Evolutionary conservation across 306 rosid genomes (phyloP).

Genomic region (Senna tora): DNA sequence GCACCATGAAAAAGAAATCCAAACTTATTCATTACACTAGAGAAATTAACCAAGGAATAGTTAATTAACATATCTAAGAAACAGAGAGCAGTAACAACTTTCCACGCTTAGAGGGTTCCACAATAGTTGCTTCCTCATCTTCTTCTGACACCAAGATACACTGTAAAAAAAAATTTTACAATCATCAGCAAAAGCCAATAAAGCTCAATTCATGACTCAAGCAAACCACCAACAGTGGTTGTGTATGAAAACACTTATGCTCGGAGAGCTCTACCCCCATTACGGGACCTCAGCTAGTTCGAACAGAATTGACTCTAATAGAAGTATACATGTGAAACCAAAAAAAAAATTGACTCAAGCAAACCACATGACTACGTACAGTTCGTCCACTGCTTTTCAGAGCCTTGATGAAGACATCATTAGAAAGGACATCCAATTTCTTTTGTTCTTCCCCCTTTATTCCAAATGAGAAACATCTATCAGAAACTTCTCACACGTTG

Average conservation of each 20-base stretch:
- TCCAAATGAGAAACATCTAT: conserved; percentile 29
- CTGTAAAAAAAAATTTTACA: conserved; percentile 49
- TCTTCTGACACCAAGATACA: conserved; percentile 94
- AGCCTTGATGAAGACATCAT: conserved; percentile 94
- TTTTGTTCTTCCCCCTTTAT: conserved; percentile 96
- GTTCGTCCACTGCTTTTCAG: conserved; percentile 92
- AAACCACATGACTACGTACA: conserved; percentile 51
- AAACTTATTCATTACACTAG: conserved; percentile 1
- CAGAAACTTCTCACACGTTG: background rate
- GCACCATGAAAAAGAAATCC: conserved; percentile 26
- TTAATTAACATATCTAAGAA: conserved; percentile 4
- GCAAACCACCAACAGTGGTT: too few species aligned
- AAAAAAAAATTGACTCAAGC: too few species aligned
- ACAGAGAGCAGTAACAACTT: conserved; percentile 40
- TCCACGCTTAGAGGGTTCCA: conserved; percentile 67
- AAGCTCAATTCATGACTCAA: conserved; percentile 9
- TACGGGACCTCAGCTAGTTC: too few species aligned
- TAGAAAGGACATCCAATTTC: conserved; percentile 95
- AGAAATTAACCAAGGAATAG: background rate
- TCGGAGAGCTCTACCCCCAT: too few species aligned
- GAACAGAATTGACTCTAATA: too few species aligned
- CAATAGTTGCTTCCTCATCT: conserved; percentile 86
- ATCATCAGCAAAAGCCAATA: conserved; percentile 33
- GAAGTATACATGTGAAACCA: too few species aligned
- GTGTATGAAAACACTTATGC: too few species aligned